These are phyloP conservation scores for Microcos paniculata DNA, from an alignment of 345 rosid genomes.

Conservation along the genomic window DNA sequence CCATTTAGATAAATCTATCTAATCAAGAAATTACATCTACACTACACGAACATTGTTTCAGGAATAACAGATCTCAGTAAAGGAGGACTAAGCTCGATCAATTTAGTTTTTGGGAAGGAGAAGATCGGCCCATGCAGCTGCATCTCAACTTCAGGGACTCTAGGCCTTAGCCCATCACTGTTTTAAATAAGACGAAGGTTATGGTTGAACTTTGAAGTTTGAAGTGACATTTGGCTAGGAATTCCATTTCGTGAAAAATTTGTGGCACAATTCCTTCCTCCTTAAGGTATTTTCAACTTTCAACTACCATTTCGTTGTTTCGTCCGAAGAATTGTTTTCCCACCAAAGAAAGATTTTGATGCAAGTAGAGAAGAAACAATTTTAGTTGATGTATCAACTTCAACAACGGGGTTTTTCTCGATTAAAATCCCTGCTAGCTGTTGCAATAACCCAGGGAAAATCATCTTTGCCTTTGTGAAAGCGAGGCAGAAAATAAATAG, in stretches of 20 bases:
- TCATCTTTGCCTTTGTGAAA: not conserved
- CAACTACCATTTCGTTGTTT: not conserved
- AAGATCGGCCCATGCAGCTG: too few species aligned
- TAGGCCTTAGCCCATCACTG: too few species aligned
- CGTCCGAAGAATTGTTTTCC: not conserved
- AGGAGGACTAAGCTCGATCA: too few species aligned
- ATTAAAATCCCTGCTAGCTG: not conserved
- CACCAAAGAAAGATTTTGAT: conserved; percentile 5
- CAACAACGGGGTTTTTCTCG: not conserved
- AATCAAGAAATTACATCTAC: too few species aligned
- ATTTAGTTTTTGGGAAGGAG: too few species aligned
- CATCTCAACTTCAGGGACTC: too few species aligned
- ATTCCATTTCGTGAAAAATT: not conserved
- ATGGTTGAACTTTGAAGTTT: too few species aligned
- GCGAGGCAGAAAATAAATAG: not conserved
- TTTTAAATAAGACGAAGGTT: too few species aligned
- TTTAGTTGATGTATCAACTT: not conserved
- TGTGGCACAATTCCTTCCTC: not conserved
- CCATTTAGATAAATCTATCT: too few species aligned
- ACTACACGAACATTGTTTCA: too few species aligned
- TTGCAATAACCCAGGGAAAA: not conserved
- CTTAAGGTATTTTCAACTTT: not conserved
- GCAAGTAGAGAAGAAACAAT: not conserved
- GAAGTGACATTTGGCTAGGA: too few species aligned
- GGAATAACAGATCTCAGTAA: too few species aligned